A percentile compares a stretch with the other conserved stretches of the same genome.
phyloP scores from a whole-genome alignment of 2,329 filamentous ascomycete species.

The Colletotrichum costaricense region DNA sequence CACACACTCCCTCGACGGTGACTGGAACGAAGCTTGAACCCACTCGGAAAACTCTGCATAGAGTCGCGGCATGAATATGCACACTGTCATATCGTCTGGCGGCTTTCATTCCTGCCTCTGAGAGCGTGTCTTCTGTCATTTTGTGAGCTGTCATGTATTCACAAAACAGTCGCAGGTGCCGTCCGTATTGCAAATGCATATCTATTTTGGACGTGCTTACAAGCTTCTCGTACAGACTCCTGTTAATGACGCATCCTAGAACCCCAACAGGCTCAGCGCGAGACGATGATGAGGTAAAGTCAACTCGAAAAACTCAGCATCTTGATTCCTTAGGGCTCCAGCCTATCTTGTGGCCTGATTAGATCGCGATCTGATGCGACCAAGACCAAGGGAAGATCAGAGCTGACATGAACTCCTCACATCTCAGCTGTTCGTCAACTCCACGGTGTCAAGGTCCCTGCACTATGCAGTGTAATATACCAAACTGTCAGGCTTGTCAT shows the following conservation, averaged over 20 bases:
- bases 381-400: constrained; percentile 18
- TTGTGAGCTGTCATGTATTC: constrained; percentile 33
- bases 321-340: not conserved
- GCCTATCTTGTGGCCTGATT: constrained; percentile 2
- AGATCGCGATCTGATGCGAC: constrained; percentile 31
- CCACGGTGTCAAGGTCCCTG: constrained; percentile 31
- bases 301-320: not conserved
- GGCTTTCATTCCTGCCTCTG: constrained; percentile 24
- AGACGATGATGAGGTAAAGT: not conserved
- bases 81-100: constrained; percentile 15
- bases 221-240: constrained; percentile 6
- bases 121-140: constrained; percentile 12
- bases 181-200: constrained; percentile 4
- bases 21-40: constrained; percentile 31
- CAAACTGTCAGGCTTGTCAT: constrained; percentile 16
- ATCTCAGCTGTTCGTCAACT: constrained; percentile 27
- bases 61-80: constrained; percentile 31
- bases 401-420: constrained; percentile 20
- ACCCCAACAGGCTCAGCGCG: not conserved
- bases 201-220: constrained; percentile 13
- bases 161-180: constrained; percentile 17
- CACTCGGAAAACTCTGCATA: constrained; percentile 36
- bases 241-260: constrained; percentile 9
- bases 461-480: constrained; percentile 32
- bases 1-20: constrained; percentile 15